Evolutionary conservation across 2,329 filamentous ascomycete genomes (phyloP).

Genomic region (Aphanocladium album): DNA sequence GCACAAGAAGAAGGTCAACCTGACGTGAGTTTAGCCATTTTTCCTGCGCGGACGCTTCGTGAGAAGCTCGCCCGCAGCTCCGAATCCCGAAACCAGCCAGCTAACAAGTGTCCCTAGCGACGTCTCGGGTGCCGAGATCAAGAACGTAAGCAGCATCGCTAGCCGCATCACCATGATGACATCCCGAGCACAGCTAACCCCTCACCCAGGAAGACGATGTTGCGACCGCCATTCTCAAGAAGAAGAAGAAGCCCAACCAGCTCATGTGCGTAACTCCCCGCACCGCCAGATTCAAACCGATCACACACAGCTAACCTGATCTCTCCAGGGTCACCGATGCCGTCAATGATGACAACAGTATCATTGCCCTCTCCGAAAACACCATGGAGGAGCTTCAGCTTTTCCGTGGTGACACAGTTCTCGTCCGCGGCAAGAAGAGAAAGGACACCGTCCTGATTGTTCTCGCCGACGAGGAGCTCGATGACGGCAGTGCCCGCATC

Average conservation of each 20-base stretch:
- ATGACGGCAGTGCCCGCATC: conserved; percentile 94
- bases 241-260: conserved; percentile 99
- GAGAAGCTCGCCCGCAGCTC: not conserved
- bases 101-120: conserved; percentile 59
- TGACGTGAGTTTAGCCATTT: conserved; percentile 56
- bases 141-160: conserved; percentile 57
- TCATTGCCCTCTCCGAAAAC: conserved; percentile 95
- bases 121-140: conserved; percentile 80
- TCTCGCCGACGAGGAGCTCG: conserved; percentile 92
- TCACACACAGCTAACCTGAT: conserved; percentile 17
- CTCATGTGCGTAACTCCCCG: conserved; percentile 65
- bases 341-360: conserved; percentile 98
- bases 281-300: not conserved
- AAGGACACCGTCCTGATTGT: conserved; percentile 99
- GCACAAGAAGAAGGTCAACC: conserved; percentile 77
- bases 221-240: conserved; percentile 95
- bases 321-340: conserved; percentile 87
- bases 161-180: conserved; percentile 18
- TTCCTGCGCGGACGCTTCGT: not conserved
- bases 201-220: conserved; percentile 72
- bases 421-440: conserved; percentile 99
- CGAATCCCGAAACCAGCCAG: conserved; percentile 7
- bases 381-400: conserved; percentile 98
- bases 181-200: conserved; percentile 26
- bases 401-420: conserved; percentile 96